Evolutionary conservation across 164 flowering plant genomes (phyloP), one percentile per base, ranked within the genome.

Genomic region (Magnolia changhungtana): DNA sequence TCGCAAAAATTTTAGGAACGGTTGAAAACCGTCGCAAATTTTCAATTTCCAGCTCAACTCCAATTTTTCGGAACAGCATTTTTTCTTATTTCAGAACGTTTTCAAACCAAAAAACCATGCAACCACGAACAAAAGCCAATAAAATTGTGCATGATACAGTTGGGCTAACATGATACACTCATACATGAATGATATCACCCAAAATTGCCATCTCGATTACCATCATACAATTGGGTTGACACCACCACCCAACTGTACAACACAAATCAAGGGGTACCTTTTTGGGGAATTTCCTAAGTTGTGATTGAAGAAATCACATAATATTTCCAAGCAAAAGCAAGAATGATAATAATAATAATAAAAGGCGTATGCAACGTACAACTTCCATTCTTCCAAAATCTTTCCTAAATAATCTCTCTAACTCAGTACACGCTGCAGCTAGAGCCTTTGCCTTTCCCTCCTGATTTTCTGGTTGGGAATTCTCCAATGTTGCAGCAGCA

Each of bases 361-460:
- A 50, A 78, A 73, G 64, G 11, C 23, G 67, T 16, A 74, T n/a
- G 4, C 3, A 72, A 69, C 71, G n/a, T n/a, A n/a, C n/a, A 74
- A 94, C 99, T 97, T 94, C 84, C 99, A 94, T 91, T 78, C 89
- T 87, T 69, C 86, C 80, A 80, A 96, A 96, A 78, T 94, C 95
- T 81, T 96, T 96, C 68, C 77, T 87, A 83, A 96, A 96, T 20
- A 89, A 84, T 80, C 89, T 91, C 80, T 96, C 97, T 87, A 96
- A 79, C 83, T 96, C 99, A 31, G 74, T 86, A 63, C 96, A 87
- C 63, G 99, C 99, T 49, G 95, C 97, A 81, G 90, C 90, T 79
- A 96, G 86, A 82, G 90, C 90, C 68, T n/a, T n/a, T n/a, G n/a
- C n/a, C n/a, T n/a, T n/a, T n/a, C n/a, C n/a, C n/a, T n/a, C n/a